Conservation (phyloP, 2,329 filamentous ascomycete species). For the Geoglossum cookeanum region DNA sequence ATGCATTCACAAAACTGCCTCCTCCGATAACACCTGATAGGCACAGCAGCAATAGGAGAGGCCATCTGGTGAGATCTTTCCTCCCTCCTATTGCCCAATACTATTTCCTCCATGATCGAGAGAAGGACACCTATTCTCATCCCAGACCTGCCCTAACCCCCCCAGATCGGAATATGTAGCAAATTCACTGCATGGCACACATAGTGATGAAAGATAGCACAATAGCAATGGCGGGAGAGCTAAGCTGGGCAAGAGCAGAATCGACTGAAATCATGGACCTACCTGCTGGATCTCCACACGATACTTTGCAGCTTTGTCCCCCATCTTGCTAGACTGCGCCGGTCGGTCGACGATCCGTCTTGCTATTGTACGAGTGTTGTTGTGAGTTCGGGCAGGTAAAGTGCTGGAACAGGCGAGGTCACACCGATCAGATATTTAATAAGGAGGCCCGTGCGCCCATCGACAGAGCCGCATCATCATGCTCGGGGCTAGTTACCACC, state of each 20-base stretch:
- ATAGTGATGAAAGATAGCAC: too few relatives aligned
- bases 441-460: background rate
- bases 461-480: background rate
- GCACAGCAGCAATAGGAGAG: too few relatives aligned
- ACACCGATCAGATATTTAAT: background rate
- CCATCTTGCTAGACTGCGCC: conserved; percentile 32
- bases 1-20: too few relatives aligned
- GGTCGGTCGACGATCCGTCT: background rate
- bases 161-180: too few relatives aligned
- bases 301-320: conserved; percentile 68
- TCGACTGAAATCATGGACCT: conserved; percentile 17
- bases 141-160: too few relatives aligned
- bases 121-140: too few relatives aligned
- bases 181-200: too few relatives aligned
- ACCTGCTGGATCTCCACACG: conserved; percentile 97
- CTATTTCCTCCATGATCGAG: too few relatives aligned
- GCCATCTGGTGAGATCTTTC: too few relatives aligned
- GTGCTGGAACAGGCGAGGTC: background rate
- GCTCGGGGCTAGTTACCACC: background rate
- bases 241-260: background rate
- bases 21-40: too few relatives aligned
- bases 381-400: background rate
- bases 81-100: too few relatives aligned
- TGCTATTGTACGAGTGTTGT: background rate
- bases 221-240: background rate